These are phyloP conservation scores for Backusella circina DNA, from an alignment of 192 early-diverging fungal genomes.

Conservation along the genomic window DNA sequence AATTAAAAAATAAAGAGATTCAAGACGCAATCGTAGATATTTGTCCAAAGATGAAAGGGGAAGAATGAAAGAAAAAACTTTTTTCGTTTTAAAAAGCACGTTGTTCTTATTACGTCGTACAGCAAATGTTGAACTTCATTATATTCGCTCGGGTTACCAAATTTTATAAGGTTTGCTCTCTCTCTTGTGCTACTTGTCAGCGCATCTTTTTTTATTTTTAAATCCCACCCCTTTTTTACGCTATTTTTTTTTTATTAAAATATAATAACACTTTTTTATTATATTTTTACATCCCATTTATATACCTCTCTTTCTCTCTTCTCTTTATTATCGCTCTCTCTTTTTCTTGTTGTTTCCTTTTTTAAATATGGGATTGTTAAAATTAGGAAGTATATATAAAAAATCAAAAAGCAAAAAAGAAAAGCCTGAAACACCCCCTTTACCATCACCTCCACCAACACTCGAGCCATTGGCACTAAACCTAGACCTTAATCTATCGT, in stretches of 20 bases:
- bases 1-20: neutral
- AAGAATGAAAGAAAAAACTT: neutral
- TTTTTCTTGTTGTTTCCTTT: neutral
- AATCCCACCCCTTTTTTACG: neutral
- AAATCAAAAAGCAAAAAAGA: slow-evolving; percentile 8
- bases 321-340: neutral
- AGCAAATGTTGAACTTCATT: neutral
- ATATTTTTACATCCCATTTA: neutral
- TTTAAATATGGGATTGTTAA: slow-evolving; percentile 7
- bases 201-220: neutral
- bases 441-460: neutral
- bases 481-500: neutral
- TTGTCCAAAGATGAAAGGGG: neutral
- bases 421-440: neutral
- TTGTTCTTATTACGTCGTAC: neutral
- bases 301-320: neutral
- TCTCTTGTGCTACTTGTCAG: neutral
- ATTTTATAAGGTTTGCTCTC: neutral
- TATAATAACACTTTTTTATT: neutral
- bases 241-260: neutral
- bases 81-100: neutral
- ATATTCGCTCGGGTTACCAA: neutral
- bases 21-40: neutral
- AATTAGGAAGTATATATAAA: slow-evolving; percentile 16
- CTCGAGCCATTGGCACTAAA: neutral